Evolutionary conservation across 2,329 filamentous ascomycete species (phyloP).

Genomic region (Cordyceps militaris): DNA sequence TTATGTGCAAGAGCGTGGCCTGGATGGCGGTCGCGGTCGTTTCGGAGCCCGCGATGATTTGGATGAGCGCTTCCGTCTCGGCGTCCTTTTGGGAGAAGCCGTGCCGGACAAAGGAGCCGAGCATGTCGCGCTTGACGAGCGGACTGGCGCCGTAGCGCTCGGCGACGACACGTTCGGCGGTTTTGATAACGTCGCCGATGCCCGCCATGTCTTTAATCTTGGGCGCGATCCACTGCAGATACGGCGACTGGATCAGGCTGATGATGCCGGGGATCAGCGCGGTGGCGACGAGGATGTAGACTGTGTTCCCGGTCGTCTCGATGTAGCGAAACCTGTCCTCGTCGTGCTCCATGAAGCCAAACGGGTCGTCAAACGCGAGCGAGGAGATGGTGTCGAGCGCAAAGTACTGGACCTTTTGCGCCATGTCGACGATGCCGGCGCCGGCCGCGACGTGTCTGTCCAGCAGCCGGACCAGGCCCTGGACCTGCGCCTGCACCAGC

Average conservation of each 20-base stretch:
- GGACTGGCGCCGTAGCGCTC: constrained; percentile 23
- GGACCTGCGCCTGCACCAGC: constrained; percentile 39
- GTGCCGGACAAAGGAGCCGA: constrained; percentile 31
- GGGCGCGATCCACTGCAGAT: constrained; percentile 32
- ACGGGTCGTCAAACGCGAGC: constrained; percentile 41
- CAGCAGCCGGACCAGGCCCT: constrained; percentile 39
- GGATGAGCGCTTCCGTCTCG: constrained; percentile 33
- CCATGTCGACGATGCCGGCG: constrained; percentile 31
- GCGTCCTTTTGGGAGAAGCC: constrained; percentile 28
- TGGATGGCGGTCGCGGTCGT: constrained; percentile 43
- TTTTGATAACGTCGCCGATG: constrained; percentile 29
- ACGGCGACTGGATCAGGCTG: constrained; percentile 30
- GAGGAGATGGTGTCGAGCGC: constrained; percentile 49
- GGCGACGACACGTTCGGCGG: constrained; percentile 21
- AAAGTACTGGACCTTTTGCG: constrained; percentile 43
- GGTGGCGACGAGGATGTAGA: constrained; percentile 37
- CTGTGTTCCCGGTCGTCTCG: constrained; percentile 30
- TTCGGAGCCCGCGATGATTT: constrained; percentile 41
- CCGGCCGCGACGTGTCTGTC: constrained; percentile 26
- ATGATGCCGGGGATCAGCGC: constrained; percentile 37
- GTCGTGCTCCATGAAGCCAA: constrained; percentile 40
- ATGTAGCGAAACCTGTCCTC: constrained; percentile 40
- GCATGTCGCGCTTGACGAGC: constrained; percentile 27
- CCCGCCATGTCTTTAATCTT: constrained; percentile 20
- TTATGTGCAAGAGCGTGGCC: constrained; percentile 39